Evolutionary conservation across 169 alveolate genomes (phyloP).

Genomic region (Fabrea salina): DNA sequence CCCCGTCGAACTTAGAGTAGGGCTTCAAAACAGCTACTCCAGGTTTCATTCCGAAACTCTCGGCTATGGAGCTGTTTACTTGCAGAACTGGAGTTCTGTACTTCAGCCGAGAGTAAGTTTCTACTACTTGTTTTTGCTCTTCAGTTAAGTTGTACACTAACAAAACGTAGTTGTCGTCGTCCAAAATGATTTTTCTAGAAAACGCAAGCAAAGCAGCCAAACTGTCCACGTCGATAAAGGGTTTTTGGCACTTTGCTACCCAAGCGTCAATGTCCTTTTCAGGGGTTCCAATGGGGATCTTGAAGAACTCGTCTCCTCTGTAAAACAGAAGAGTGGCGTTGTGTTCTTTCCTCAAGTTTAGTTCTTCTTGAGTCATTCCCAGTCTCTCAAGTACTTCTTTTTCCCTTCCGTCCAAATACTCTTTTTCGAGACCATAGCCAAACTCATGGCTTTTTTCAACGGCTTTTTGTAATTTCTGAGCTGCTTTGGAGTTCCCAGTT

Average conservation of each 20-base stretch:
- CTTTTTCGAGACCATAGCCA: not conserved
- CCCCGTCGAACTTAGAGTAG: conserved; percentile 9
- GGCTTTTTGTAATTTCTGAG: not conserved
- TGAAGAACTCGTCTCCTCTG: not conserved
- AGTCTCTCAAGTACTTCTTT: not conserved
- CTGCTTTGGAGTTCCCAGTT: not conserved
- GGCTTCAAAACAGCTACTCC: not conserved
- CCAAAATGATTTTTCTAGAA: not conserved
- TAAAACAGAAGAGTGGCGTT: not conserved
- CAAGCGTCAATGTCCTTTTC: conserved; percentile 7
- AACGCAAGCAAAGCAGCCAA: not conserved
- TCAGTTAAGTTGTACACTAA: not conserved
- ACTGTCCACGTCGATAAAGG: not conserved
- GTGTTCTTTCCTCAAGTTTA: not conserved
- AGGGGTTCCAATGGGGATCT: not conserved
- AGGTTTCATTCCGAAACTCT: not conserved
- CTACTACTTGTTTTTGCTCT: not conserved
- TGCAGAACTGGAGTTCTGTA: not conserved
- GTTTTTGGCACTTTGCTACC: conserved; percentile 21
- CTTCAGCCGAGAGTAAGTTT: not conserved
- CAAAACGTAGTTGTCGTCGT: not conserved
- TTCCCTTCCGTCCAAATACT: not conserved
- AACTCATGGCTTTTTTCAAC: not conserved
- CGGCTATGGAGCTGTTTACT: not conserved
- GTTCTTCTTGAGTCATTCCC: not conserved